Evolutionary conservation across 192 early-diverging fungal species (phyloP), one percentile per base, ranked within the genome.

Genomic region (Obelidium mucronatum): DNA sequence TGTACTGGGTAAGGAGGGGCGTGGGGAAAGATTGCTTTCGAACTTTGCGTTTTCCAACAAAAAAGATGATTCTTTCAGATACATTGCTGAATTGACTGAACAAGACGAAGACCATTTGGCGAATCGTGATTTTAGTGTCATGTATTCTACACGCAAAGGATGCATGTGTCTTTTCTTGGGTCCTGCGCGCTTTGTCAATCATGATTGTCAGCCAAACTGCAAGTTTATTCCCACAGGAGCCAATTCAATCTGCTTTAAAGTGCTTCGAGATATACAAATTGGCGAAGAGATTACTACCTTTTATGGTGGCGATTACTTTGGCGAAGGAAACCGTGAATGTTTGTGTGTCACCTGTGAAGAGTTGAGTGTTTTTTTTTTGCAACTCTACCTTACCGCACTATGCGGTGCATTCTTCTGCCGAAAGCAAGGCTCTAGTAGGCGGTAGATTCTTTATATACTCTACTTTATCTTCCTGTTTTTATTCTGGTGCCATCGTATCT

Each of bases 131-230:
- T 93, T 92, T 78, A 86, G 83, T 60, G 88, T 93, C 61, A 90
- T 93, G 80, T 90, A 80, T 77, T 89, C 85, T 55, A 81, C 78
- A 35, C 85, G 85, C 74, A 78, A 85, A 42, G 84, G 82, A 11
- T 76, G 76, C 69, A 86, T 84, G 80, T 90, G 88, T 64, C 62
- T 92, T 37, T 90, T 93, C 54, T 75, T 91, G 37, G 92, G 92
- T 22, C 92, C 92, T 2, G 92, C 90, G 1, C 83, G 92, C 15
- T 93, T 93, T 73, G 88, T 90, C 42, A 93, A 93, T 77, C 92
- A 93, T 74, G 91, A 93, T 75, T 93, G 92, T 74, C 75, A 84
- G 54, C 86, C 92, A 0, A 93, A 91, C 59, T 85, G 83, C 65
- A 78, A 84, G 75, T 86, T 86, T 67, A 79, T 80, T 48, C 62